Evolutionary conservation across 148 eudicot species (phyloP), one percentile per base, ranked within the genome.

Genomic region (Rhododendron kiyosumense): DNA sequence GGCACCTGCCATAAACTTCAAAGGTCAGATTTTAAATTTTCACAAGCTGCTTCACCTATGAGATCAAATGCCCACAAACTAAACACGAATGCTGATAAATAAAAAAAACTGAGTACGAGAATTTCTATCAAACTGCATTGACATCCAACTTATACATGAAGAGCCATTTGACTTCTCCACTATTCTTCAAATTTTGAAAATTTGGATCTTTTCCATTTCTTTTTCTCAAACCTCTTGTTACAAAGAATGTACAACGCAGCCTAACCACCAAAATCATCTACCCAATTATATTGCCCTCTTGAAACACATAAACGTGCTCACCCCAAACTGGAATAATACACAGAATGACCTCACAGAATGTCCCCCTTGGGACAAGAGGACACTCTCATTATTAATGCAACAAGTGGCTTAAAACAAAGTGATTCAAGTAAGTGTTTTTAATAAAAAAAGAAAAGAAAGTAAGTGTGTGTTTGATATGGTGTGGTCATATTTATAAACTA

Each of bases 1-100:
- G 65, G 26, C 79, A 63, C 86, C 92, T 91, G 89, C 80, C 61
- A 52, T 36, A 52, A 41, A 52, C n/a, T 43, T 73, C 78, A 73
- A 76, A 48, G 24, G 75, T 46, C 63, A 82, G 30, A 26, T 17
- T 24, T 81, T 69, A 77, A 73, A 20, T 45, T 54, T 86, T 30
- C 26, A 54, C 26, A 81, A 54, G 69, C 41, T 73, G 34, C 84
- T 46, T 71, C 59, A 22, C 81, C 34, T 14, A 51, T 65, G 20
- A 77, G 34, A 80, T 30, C 0, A 2, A 13, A 79, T 24, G 28
- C 26, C 75, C 36, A 4, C 75, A 28, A 69, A 11, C 15, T 14
- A 46, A 79, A 32, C 36, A 24, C 24, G n/a, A 54, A 59, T 15
- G 5, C 38, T 1, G 1, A 3, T 54, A 52, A 52, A 49, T n/a